Evolutionary conservation across 257 asterid species (phyloP).

Genomic region (Capsicum baccatum): DNA sequence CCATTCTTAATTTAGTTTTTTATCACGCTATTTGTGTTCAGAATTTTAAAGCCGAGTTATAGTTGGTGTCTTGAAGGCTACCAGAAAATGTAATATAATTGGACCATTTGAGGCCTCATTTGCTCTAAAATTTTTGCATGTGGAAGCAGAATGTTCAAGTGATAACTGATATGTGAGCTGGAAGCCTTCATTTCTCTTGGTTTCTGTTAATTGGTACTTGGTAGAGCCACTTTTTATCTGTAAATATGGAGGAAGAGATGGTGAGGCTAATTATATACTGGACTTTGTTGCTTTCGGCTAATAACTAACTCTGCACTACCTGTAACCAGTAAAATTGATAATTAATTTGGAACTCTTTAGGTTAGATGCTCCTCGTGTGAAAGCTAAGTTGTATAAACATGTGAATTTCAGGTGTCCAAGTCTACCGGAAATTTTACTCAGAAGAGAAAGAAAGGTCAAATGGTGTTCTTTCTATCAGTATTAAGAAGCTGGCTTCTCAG

Average conservation of each 20-base stretch:
- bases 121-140: not conserved
- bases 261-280: not conserved
- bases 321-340: slow-evolving; percentile 10
- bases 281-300: not conserved
- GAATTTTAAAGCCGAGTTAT: not conserved
- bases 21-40: not conserved
- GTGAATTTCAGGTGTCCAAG: slow-evolving; percentile 65
- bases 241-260: not conserved
- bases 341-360: not conserved
- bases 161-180: not conserved
- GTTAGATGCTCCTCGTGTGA: not conserved
- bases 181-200: not conserved
- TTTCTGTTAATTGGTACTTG: not conserved
- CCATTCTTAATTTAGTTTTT: slow-evolving; percentile 15
- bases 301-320: not conserved
- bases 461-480: slow-evolving; percentile 78
- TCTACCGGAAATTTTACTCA: slow-evolving; percentile 77
- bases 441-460: slow-evolving; percentile 77
- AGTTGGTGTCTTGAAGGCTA: not conserved
- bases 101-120: not conserved
- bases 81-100: not conserved
- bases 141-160: slow-evolving; percentile 12
- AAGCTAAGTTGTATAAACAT: slow-evolving; percentile 1
- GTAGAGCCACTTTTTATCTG: not conserved
- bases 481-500: slow-evolving; percentile 50